Evolutionary conservation across 1,284 basidiomycete genomes (phyloP).

Genomic region (Fomitopsis betulina): DNA sequence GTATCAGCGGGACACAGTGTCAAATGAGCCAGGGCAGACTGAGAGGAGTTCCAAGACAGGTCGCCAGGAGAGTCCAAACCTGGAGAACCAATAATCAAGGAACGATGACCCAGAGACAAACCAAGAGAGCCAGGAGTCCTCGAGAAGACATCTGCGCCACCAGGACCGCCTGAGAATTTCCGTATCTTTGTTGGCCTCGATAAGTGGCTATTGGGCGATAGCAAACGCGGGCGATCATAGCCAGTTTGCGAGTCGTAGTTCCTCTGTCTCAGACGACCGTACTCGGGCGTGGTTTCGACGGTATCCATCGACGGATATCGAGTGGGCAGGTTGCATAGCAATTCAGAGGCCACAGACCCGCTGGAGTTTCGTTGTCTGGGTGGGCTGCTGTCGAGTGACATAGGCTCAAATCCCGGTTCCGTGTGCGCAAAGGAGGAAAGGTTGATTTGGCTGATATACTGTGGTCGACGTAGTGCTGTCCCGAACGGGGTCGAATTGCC

Average conservation of each 20-base stretch:
- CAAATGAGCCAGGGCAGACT: neutral
- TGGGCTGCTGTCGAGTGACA: conserved; percentile 21
- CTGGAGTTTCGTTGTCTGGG: neutral
- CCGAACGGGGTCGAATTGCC: too few relatives aligned
- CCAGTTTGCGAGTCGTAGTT: conserved; percentile 2
- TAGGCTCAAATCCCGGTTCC: conserved; percentile 19
- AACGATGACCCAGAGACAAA: neutral
- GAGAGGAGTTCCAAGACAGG: neutral
- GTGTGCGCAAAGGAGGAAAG: neutral
- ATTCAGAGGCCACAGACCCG: conserved; percentile 16
- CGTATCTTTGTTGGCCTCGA: neutral
- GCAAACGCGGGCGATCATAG: neutral
- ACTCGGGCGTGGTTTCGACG: neutral
- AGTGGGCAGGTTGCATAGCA: neutral
- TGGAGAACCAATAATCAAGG: neutral
- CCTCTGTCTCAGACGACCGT: conserved; percentile 6
- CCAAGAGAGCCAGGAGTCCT: neutral
- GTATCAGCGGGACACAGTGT: neutral
- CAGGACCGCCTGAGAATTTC: too few relatives aligned
- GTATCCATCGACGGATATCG: neutral
- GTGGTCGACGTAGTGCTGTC: neutral
- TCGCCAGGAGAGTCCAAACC: neutral
- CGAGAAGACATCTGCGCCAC: too few relatives aligned
- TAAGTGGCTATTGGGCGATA: too few relatives aligned
- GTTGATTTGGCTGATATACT: conserved; percentile 2